Evolutionary conservation across 2,329 filamentous ascomycete genomes (phyloP).

Genomic region (Hypoxylon sp.): DNA sequence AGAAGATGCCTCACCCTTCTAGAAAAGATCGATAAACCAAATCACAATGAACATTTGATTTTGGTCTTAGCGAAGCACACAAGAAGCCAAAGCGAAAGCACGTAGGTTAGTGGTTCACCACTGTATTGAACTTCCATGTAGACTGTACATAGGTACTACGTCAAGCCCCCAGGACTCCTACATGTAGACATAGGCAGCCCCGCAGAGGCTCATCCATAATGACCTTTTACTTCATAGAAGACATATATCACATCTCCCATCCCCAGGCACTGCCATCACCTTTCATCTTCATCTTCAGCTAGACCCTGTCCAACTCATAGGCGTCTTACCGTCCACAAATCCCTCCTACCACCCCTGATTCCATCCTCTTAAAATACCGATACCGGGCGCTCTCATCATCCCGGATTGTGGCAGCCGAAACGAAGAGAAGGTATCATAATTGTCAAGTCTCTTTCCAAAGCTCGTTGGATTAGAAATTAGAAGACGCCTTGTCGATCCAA

Average conservation of each 20-base stretch:
- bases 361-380: conserved; percentile 29
- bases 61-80: not conserved
- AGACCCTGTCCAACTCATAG: conserved; percentile 45
- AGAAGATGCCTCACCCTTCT: no score
- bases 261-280: conserved; percentile 37
- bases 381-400: conserved; percentile 48
- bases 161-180: conserved; percentile 24
- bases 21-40: no score
- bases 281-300: conserved; percentile 31
- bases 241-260: conserved; percentile 39
- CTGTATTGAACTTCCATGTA: conserved; percentile 31
- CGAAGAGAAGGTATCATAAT: conserved; percentile 45
- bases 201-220: conserved; percentile 28
- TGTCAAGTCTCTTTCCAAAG: conserved; percentile 42
- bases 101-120: conserved; percentile 25
- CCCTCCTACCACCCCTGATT: conserved; percentile 15
- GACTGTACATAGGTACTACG: conserved; percentile 22
- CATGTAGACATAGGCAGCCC: conserved; percentile 28
- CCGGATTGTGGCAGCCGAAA: conserved; percentile 34
- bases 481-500: conserved; percentile 22
- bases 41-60: no score
- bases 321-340: conserved; percentile 31
- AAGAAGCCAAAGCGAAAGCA: not conserved
- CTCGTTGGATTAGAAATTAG: conserved; percentile 23
- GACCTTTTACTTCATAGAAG: conserved; percentile 34